phyloP scores from a whole-genome alignment of 192 early-diverging fungal species.

The Martensiomyces pterosporus region DNA sequence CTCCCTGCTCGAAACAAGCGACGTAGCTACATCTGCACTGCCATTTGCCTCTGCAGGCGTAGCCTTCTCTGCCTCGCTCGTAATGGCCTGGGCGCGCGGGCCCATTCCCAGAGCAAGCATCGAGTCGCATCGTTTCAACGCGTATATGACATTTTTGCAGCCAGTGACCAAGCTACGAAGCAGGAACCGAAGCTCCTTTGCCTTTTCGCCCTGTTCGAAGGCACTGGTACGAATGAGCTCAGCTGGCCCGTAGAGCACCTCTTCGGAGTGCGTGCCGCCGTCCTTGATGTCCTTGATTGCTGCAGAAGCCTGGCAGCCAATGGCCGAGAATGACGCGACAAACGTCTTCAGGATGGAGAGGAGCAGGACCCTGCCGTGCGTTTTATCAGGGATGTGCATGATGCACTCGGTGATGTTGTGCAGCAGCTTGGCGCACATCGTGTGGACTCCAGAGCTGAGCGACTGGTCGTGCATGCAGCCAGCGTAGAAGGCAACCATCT shows the following conservation, averaged over 20 bases:
- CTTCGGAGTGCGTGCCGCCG: constrained; percentile 24
- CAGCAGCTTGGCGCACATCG: constrained; percentile 93
- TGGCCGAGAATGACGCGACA: constrained; percentile 49
- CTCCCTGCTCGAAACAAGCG: constrained; percentile 24
- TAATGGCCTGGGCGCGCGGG: not conserved
- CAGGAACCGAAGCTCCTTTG: constrained; percentile 74
- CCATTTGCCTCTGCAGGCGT: not conserved
- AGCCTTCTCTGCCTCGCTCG: not conserved
- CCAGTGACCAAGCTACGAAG: constrained; percentile 89
- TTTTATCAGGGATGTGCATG: constrained; percentile 62
- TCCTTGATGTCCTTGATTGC: constrained; percentile 28
- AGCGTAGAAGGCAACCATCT: constrained; percentile 88
- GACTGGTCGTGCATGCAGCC: constrained; percentile 87
- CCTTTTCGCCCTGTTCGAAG: constrained; percentile 43
- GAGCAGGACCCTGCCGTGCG: constrained; percentile 64
- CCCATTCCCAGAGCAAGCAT: constrained; percentile 44
- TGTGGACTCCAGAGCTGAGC: constrained; percentile 90
- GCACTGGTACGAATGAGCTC: constrained; percentile 47
- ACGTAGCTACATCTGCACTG: constrained; percentile 1
- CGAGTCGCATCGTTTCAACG: constrained; percentile 70
- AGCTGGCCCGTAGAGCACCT: constrained; percentile 29
- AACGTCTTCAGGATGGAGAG: constrained; percentile 86
- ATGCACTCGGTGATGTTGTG: constrained; percentile 88
- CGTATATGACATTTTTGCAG: constrained; percentile 74
- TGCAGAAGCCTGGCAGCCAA: constrained; percentile 26